Base-by-base conservation (phyloP, 371 early-diverging fungal species). In the Mucor velutinosus region DNA sequence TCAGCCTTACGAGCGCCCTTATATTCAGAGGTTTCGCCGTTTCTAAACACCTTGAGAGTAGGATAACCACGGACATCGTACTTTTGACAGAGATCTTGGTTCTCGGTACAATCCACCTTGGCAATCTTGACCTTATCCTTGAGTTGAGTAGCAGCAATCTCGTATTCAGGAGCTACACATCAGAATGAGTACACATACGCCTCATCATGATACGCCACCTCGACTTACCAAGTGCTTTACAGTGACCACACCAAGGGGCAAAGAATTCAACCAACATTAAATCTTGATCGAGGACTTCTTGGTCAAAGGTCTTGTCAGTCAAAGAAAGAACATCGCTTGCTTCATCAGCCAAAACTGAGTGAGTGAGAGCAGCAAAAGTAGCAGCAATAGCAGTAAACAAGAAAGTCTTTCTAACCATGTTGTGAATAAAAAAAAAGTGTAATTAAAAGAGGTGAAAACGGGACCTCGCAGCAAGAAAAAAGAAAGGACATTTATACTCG, bases 171-270 rank as follows among this genome's bases (percentile, higher is more conserved):
- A 41, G 95, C 96, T 86, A 67, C 7, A 1, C 1, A 5, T 33
- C 33, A 33, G 33, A 64, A 12, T 37, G 23, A 60, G 17, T 21
- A 49, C 41, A n/a, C 43, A 41, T 27, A 21, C 6, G 12, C 33
- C 5, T 33, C 33, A 4, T 7, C 4, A 4, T 33, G 1, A 3
- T 33, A 33, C 30, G 30, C 30, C 8, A 7, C 8, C 33, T 8
- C 33, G 4, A 64, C 77, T 64, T 82, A 87, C 87, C 87, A 64
- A 93, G 84, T 49, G 87, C 86, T 82, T 97, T 92, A 86, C 97
- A 97, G 87, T 97, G 95, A 58, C 93, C 95, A 81, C 97, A 96
- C 97, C 97, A 93, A 64, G 94, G 96, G 7, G 96, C 97, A 79
- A 89, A 97, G 86, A 96, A 97, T 85, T 97, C 95, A 63, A 97